Base-by-base conservation (phyloP, 257 asterid species). In the Leonotis leonurus region DNA sequence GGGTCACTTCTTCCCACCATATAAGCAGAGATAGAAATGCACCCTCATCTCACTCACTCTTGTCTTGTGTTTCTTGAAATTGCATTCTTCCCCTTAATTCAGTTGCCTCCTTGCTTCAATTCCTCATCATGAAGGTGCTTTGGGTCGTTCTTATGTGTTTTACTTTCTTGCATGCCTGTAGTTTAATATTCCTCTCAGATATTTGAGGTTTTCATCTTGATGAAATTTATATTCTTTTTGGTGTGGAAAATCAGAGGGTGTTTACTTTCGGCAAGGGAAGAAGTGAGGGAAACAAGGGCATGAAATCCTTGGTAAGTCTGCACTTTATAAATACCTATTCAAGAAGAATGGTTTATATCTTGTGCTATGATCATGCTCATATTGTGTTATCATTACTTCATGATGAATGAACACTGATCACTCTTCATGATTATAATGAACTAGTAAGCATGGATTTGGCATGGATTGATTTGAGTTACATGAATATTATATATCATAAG, bases 211-310 rank as follows among this genome's bases (percentile, higher is more conserved):
- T 16, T 41, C 27, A 20, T 61, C 30, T n/a, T 71, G 68, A 71
- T 64, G 33, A 5, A 7, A 20, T 40, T 17, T 4, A 69, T 12
- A 2, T 9, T 48, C 10, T 48, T 9, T 21, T 46, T 64, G 7
- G 18, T 57, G 51, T 51, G 52, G 57, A 45, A 46, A 64, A 29
- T 18, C 7, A 78, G 98, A 81, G 96, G 76, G 98, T 90, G 3
- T 90, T 81, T 74, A 85, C 83, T 67, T 90, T 90, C 66, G 98
- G 96, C 71, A 90, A 88, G 74, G 96, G 95, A 73, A 82, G 78
- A 77, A 84, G 95, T 67, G 95, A 90, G 61, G 98, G 98, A 48
- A 81, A 90, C 96, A 90, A 90, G 81, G 74, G 85, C 77, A 90
- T 90, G 98, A 90, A 90, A 59, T 80, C 95, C 61, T 75, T 85